These are phyloP conservation scores for Ensete ventricosum DNA, from an alignment of 176 grass and related monocot genomes.

Conservation along the genomic window DNA sequence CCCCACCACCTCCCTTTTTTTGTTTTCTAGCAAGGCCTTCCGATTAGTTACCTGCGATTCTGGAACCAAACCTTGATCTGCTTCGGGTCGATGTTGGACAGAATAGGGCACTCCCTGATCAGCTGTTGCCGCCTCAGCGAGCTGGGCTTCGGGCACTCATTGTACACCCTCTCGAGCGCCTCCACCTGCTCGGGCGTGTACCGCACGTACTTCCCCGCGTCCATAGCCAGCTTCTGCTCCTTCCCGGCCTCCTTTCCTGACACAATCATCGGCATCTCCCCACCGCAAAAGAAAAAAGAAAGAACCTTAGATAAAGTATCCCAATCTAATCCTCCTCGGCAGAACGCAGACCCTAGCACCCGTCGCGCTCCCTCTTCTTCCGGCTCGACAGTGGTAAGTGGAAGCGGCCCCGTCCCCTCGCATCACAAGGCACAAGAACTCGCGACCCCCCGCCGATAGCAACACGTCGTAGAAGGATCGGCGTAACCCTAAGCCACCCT, in stretches of 20 bases:
- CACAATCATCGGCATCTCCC: constrained; percentile 31
- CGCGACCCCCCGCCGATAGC: no score
- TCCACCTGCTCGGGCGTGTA: constrained; percentile 98
- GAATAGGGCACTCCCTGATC: constrained; percentile 72
- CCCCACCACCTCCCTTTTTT: no score
- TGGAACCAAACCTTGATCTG: constrained; percentile 99
- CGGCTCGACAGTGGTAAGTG: no score
- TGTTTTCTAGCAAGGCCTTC: no score
- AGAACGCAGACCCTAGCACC: no score
- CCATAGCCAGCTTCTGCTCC: constrained; percentile 22
- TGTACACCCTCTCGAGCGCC: constrained; percentile 83
- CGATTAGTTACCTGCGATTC: constrained; percentile 63
- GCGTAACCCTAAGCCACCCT: no score
- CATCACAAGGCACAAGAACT: no score
- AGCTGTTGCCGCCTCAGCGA: constrained; percentile 79
- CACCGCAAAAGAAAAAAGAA: not conserved
- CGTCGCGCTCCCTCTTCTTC: no score
- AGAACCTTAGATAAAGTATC: no score
- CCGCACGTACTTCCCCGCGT: constrained; percentile 83
- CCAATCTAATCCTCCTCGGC: no score
- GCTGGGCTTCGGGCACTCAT: constrained; percentile 96
- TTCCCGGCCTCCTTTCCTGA: constrained; percentile 31
- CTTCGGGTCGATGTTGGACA: constrained; percentile 85
- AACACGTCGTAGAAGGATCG: no score
- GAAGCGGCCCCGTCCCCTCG: no score